Conservation (phyloP, 176 grass and related monocot genomes). For the Raddia distichophylla region DNA sequence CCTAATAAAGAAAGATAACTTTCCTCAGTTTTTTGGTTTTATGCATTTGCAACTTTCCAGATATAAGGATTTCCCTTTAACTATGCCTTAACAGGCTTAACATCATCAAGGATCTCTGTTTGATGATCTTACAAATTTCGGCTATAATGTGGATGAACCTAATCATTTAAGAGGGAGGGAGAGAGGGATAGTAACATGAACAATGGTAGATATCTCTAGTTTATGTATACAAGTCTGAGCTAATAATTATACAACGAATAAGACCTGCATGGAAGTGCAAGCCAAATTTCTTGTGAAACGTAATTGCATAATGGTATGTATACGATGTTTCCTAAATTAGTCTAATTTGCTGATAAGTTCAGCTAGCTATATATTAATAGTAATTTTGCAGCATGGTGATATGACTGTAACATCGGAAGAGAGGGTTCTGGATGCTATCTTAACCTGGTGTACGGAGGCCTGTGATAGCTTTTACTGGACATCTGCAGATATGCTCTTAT, state of each 20-base stretch:
- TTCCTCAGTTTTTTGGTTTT: constrained; percentile 14
- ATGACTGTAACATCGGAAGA: constrained; percentile 99
- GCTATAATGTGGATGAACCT: constrained; percentile 16
- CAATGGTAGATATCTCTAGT: constrained; percentile 1
- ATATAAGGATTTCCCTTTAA: constrained; percentile 33
- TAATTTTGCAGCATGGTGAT: constrained; percentile 84
- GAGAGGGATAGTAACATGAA: constrained; percentile 3
- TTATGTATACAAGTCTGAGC: constrained; percentile 15
- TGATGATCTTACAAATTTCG: not conserved
- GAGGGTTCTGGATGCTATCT: constrained; percentile 84
- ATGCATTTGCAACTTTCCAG: not conserved
- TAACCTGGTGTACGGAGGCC: constrained; percentile 80
- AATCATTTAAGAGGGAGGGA: not conserved
- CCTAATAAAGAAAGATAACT: not conserved
- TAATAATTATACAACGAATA: constrained; percentile 30
- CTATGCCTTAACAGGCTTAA: not conserved
- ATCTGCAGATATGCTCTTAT: constrained; percentile 70
- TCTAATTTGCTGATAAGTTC: constrained; percentile 2
- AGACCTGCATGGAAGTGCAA: constrained; percentile 9
- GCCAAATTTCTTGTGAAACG: not conserved
- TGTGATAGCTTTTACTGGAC: constrained; percentile 64
- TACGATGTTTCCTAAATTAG: constrained; percentile 17
- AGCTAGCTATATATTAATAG: constrained; percentile 28
- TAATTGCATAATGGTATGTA: not conserved
- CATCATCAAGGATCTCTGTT: not conserved